Conservation (phyloP, 75 land plant species). For the Larix kaempferi region DNA sequence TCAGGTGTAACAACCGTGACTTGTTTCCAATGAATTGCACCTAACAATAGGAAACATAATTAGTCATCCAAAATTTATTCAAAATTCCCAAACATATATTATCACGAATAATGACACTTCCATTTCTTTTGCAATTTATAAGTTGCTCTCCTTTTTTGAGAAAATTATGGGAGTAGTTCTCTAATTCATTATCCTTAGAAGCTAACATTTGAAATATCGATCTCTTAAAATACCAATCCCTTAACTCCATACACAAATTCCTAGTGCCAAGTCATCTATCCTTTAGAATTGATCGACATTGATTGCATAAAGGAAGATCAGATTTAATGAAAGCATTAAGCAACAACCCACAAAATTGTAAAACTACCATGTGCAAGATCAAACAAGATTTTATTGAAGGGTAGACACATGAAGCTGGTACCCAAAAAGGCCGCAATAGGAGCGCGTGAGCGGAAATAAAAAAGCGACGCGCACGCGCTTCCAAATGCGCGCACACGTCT, state of each 20-base stretch:
- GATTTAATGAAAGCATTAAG: not conserved
- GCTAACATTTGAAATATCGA: constrained; percentile 12
- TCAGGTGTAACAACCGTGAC: no score
- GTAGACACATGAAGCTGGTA: no score
- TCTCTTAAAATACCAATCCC: not conserved
- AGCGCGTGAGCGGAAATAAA: no score
- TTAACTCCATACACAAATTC: not conserved
- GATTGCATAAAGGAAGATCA: not conserved
- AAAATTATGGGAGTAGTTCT: constrained; percentile 26
- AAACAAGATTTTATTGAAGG: not conserved
- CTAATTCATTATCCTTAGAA: constrained; percentile 25
- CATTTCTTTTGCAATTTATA: constrained; percentile 50
- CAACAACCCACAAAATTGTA: not conserved
- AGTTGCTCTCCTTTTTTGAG: constrained; percentile 50
- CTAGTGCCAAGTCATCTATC: not conserved
- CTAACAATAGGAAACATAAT: constrained; percentile 20
- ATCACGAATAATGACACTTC: constrained; percentile 12
- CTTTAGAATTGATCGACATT: not conserved
- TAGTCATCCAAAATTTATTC: not conserved
- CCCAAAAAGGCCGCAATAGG: no score
- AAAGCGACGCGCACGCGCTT: no score
- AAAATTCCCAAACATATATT: not conserved
- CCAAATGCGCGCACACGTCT: no score
- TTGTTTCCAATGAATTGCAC: constrained; percentile 49
- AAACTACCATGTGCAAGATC: not conserved